These are phyloP conservation scores for Pleoardoris graminearum DNA, from an alignment of 2,329 filamentous ascomycete genomes.

Conservation along the genomic window DNA sequence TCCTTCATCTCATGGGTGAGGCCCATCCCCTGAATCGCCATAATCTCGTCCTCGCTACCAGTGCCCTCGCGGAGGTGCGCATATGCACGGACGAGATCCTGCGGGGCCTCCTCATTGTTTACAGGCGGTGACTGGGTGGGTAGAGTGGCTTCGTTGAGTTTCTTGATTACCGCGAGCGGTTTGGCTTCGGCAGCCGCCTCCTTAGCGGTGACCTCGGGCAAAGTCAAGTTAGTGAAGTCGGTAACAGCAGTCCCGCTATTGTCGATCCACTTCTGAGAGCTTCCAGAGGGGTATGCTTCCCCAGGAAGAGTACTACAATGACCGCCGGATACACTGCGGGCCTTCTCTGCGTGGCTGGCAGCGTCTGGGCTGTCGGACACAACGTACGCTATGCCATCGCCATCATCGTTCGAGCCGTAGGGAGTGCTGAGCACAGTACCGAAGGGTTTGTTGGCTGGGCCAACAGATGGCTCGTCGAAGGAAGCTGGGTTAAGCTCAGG, in stretches of 20 bases:
- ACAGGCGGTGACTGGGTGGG: constrained; percentile 3
- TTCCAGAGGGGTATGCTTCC: constrained; percentile 12
- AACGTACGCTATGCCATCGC: constrained; percentile 13
- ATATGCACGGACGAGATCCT: constrained; percentile 28
- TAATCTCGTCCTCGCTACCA: constrained; percentile 4
- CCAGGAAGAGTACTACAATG: constrained; percentile 30
- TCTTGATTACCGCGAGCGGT: neutral
- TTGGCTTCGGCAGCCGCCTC: constrained; percentile 1
- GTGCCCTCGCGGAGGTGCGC: constrained; percentile 10
- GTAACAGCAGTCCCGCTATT: constrained; percentile 1
- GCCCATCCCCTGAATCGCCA: neutral
- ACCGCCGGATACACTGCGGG: constrained; percentile 15
- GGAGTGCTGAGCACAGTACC: neutral
- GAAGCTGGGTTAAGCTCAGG: neutral
- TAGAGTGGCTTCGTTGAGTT: neutral
- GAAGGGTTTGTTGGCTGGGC: neutral
- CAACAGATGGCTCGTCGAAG: constrained; percentile 1
- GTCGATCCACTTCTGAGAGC: neutral
- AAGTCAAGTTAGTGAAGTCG: neutral
- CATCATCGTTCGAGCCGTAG: neutral
- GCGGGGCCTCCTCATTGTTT: constrained; percentile 20
- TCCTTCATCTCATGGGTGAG: constrained; percentile 4
- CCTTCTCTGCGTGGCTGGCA: neutral
- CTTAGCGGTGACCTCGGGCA: neutral
- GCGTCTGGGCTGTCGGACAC: constrained; percentile 12